Conservation (phyloP, 139 green algal species). For the Medakamo hakoo region DNA sequence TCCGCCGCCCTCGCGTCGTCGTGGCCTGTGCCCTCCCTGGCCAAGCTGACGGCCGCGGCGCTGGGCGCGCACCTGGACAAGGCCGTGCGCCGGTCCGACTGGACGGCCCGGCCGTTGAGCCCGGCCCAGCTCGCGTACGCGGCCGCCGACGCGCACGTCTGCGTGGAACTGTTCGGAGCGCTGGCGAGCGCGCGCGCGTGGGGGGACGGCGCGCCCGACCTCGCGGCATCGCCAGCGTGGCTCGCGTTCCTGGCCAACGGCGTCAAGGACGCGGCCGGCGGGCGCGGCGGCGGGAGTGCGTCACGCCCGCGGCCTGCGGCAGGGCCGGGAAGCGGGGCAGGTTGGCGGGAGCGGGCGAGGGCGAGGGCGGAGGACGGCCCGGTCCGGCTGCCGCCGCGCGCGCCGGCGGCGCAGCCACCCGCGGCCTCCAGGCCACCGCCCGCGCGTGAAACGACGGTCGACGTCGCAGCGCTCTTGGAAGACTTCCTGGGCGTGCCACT, state of each 20-base stretch:
- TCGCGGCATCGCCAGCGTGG: neutral
- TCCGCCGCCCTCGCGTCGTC: neutral
- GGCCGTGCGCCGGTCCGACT: conserved; percentile 16
- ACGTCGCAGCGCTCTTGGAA: neutral
- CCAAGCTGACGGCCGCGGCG: neutral
- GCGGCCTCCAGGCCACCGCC: neutral
- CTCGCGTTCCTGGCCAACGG: no score
- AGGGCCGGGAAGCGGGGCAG: no score
- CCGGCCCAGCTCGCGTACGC: conserved; percentile 35
- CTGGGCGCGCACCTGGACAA: neutral
- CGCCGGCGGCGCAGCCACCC: neutral
- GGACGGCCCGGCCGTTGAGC: conserved; percentile 33
- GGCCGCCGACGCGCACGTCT: conserved; percentile 29
- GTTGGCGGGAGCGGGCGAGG: neutral
- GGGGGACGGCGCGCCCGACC: neutral
- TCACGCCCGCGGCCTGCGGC: neutral
- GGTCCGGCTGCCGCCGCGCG: no score
- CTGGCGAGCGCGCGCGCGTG: no score
- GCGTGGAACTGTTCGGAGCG: neutral
- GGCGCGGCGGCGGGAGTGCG: no score
- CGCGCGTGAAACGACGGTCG: neutral
- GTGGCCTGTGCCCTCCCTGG: neutral
- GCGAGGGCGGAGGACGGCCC: no score
- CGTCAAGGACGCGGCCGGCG: no score
- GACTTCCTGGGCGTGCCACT: neutral